These are phyloP conservation scores for Daldinia caldariorum DNA, from an alignment of 495 filamentous ascomycete species.

Conservation along the genomic window DNA sequence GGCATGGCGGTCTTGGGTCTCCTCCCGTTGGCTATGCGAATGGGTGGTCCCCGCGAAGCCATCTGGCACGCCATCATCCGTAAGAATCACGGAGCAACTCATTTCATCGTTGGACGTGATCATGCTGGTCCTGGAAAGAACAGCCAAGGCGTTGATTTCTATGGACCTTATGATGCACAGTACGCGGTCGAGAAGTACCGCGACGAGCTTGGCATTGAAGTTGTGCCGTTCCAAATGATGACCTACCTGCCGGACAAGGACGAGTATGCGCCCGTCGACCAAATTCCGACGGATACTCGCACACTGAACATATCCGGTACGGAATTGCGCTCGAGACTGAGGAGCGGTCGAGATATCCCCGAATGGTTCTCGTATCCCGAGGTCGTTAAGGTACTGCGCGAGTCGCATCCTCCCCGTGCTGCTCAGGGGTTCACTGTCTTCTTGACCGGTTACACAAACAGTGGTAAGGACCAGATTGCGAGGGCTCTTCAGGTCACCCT, in stretches of 20 bases:
- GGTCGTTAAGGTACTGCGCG: slow-evolving; percentile 92
- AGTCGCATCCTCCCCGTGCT: slow-evolving; percentile 90
- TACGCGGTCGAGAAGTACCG: slow-evolving; percentile 96
- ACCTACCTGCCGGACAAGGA: slow-evolving; percentile 97
- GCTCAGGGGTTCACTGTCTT: slow-evolving; percentile 98
- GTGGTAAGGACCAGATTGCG: slow-evolving; percentile 94
- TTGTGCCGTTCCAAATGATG: slow-evolving; percentile 99
- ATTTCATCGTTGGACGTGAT: slow-evolving; percentile 99
- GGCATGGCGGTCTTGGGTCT: slow-evolving; percentile 99
- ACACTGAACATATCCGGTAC: slow-evolving; percentile 98
- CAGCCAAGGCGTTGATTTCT: slow-evolving; percentile 95
- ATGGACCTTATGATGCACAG: slow-evolving; percentile 98
- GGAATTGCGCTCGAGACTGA: slow-evolving; percentile 88
- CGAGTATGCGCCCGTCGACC: slow-evolving; percentile 91
- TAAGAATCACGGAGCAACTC: slow-evolving; percentile 98
- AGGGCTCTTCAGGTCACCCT: slow-evolving; percentile 95
- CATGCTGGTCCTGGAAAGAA: slow-evolving; percentile 98
- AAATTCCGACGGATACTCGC: slow-evolving; percentile 82
- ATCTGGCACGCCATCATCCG: slow-evolving; percentile 99
- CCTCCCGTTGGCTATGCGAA: slow-evolving; percentile 95
- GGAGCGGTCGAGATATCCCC: slow-evolving; percentile 91
- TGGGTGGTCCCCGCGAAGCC: slow-evolving; percentile 97
- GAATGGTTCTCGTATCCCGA: slow-evolving; percentile 99
- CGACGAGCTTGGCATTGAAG: slow-evolving; percentile 95
- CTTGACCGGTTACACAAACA: slow-evolving; percentile 96